Conservation (phyloP, 2,329 filamentous ascomycete genomes). For the Clonostachys solani region DNA sequence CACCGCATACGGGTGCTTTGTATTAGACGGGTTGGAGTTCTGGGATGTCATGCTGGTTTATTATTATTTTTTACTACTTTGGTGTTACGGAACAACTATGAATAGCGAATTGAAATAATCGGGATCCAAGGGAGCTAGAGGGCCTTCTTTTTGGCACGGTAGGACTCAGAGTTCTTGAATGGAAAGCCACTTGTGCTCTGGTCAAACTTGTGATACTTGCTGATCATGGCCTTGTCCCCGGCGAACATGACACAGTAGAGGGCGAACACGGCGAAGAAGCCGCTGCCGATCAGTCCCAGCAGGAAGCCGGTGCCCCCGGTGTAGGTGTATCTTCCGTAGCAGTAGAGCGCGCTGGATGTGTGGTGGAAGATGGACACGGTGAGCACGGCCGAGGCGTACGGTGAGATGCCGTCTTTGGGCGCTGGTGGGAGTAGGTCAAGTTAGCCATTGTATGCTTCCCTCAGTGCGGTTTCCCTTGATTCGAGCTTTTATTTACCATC, state of each 20-base stretch:
- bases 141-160: conserved; percentile 30
- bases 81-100: too few species aligned
- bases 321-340: conserved; percentile 63
- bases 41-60: too few species aligned
- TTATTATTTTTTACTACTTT: too few species aligned
- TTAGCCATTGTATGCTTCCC: too few species aligned
- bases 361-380: conserved; percentile 67
- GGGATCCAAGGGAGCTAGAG: conserved; percentile 9
- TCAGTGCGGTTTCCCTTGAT: background rate
- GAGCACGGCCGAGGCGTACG: conserved; percentile 62
- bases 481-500: conserved; percentile 21
- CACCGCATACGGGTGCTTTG: too few species aligned
- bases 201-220: conserved; percentile 27
- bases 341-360: conserved; percentile 55
- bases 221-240: conserved; percentile 27
- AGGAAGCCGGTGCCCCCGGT: conserved; percentile 53
- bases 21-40: too few species aligned
- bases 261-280: conserved; percentile 52
- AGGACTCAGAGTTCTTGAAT: conserved; percentile 29
- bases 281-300: conserved; percentile 54
- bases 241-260: conserved; percentile 28
- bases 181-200: conserved; percentile 33
- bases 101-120: too few species aligned
- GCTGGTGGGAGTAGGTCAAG: conserved; percentile 6
- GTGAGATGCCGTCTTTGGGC: conserved; percentile 41